A percentile compares a stretch with the other conserved stretches of the same genome.
Evolutionary conservation across 2,329 filamentous ascomycete genomes (phyloP).

Genomic region (Aspergillus arachidicola): DNA sequence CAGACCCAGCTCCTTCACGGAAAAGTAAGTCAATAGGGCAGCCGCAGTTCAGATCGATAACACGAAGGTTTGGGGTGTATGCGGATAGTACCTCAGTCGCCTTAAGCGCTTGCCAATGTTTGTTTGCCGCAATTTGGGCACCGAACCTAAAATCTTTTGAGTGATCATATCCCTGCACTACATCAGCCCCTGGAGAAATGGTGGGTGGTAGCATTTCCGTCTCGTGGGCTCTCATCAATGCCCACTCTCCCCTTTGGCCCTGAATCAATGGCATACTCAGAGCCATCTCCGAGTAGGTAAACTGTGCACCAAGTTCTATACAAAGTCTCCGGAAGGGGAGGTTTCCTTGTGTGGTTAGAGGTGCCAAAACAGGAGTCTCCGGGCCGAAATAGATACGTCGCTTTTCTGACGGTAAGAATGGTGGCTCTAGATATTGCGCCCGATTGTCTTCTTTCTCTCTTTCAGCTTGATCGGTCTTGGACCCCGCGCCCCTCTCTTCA

Average conservation of each 20-base stretch:
- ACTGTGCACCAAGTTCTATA: slow-evolving; percentile 82
- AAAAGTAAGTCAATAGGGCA: slow-evolving; percentile 96
- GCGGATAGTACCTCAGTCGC: slow-evolving; percentile 78
- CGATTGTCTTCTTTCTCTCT: slow-evolving; percentile 67
- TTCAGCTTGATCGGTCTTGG: slow-evolving; percentile 36
- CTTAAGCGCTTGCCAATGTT: slow-evolving; percentile 88
- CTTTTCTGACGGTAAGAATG: slow-evolving; percentile 90
- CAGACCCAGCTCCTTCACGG: slow-evolving; percentile 84
- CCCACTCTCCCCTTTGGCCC: slow-evolving; percentile 91
- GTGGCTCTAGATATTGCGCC: slow-evolving; percentile 81
- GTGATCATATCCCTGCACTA: slow-evolving; percentile 80
- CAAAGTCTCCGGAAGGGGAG: slow-evolving; percentile 91
- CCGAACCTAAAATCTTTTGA: slow-evolving; percentile 84
- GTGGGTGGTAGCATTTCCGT: slow-evolving; percentile 75
- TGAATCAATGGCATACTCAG: slow-evolving; percentile 88
- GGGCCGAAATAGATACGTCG: slow-evolving; percentile 88
- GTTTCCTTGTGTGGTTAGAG: slow-evolving; percentile 95
- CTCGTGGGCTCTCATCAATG: slow-evolving; percentile 87
- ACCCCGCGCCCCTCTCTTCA: slow-evolving; percentile 33
- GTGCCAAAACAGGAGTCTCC: slow-evolving; percentile 91
- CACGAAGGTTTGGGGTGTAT: slow-evolving; percentile 78
- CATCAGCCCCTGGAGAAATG: slow-evolving; percentile 55
- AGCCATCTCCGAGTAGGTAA: slow-evolving; percentile 98
- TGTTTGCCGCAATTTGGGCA: slow-evolving; percentile 88
- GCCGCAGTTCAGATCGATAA: slow-evolving; percentile 95